Conservation (phyloP, 129 eudicot genomes). For the Flaveria bidentis region DNA sequence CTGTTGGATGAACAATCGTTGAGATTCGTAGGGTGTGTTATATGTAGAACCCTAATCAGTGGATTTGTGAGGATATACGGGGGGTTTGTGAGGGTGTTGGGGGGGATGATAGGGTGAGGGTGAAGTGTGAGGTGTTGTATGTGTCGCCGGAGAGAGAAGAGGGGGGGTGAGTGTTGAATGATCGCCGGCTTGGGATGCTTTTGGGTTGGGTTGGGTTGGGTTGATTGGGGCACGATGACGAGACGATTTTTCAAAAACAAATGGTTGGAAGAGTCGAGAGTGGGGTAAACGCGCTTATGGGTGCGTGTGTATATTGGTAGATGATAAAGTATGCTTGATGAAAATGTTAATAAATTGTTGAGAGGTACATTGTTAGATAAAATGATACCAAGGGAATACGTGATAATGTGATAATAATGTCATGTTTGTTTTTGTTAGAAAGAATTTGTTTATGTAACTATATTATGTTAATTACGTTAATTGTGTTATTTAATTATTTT, state of each 20-base stretch:
- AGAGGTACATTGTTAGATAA: too few species aligned
- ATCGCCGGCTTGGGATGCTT: constrained; percentile 43
- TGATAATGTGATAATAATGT: too few species aligned
- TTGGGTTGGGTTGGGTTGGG: neutral
- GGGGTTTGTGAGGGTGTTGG: too few species aligned
- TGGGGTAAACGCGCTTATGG: constrained; percentile 13
- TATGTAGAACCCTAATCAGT: constrained; percentile 28
- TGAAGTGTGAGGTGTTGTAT: constrained; percentile 7
- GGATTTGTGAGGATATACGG: too few species aligned
- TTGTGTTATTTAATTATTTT: too few species aligned
- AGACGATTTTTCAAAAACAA: constrained; percentile 27
- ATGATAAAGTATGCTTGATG: neutral
- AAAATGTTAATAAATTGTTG: neutral
- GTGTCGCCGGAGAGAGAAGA: constrained; percentile 20
- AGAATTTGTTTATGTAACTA: too few species aligned
- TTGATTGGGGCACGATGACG: constrained; percentile 23
- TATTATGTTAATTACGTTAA: too few species aligned
- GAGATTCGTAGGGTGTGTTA: neutral
- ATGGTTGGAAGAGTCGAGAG: constrained; percentile 8
- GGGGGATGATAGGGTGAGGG: neutral
- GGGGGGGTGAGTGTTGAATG: constrained; percentile 27
- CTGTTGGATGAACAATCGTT: too few species aligned
- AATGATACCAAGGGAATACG: too few species aligned
- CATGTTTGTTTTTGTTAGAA: too few species aligned
- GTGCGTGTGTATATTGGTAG: neutral